These are phyloP conservation scores for Desmodesmus armatus DNA, from an alignment of 139 green algal genomes.

Conservation along the genomic window DNA sequence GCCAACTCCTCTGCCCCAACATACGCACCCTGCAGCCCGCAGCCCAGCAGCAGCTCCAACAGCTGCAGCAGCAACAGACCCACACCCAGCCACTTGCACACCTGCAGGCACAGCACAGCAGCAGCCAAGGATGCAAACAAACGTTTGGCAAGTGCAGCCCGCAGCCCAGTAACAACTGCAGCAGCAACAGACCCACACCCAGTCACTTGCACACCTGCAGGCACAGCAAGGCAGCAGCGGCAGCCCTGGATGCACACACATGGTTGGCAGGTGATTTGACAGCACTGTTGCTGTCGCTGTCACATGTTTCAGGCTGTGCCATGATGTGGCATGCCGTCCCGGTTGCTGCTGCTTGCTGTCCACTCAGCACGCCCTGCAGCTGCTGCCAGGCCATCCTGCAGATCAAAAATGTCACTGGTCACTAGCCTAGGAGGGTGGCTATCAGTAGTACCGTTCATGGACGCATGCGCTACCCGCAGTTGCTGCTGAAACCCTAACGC, in stretches of 20 bases:
- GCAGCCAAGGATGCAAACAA: not conserved
- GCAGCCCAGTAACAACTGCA: slow-evolving; percentile 35
- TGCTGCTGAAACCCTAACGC: no score
- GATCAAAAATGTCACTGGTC: no score
- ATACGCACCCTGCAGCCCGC: slow-evolving; percentile 37
- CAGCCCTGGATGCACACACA: not conserved
- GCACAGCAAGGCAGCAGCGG: not conserved
- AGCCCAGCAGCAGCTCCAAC: slow-evolving; percentile 36
- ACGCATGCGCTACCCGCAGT: no score
- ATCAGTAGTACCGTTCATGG: no score
- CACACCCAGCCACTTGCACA: slow-evolving; percentile 45
- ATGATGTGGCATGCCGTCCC: no score
- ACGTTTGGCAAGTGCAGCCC: not conserved
- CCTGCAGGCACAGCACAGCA: no score
- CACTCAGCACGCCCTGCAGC: not conserved
- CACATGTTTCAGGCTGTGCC: no score
- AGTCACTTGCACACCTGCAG: slow-evolving; percentile 45
- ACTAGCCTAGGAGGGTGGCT: no score
- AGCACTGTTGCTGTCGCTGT: no score
- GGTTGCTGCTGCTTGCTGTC: no score
- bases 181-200: slow-evolving; percentile 16
- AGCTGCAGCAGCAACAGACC: slow-evolving; percentile 41
- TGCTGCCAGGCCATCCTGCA: not conserved
- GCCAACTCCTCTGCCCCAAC: slow-evolving; percentile 29
- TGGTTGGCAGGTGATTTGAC: no score